phyloP scores from a whole-genome alignment of 2,329 filamentous ascomycete species.

The Pleomassaria siparia region DNA sequence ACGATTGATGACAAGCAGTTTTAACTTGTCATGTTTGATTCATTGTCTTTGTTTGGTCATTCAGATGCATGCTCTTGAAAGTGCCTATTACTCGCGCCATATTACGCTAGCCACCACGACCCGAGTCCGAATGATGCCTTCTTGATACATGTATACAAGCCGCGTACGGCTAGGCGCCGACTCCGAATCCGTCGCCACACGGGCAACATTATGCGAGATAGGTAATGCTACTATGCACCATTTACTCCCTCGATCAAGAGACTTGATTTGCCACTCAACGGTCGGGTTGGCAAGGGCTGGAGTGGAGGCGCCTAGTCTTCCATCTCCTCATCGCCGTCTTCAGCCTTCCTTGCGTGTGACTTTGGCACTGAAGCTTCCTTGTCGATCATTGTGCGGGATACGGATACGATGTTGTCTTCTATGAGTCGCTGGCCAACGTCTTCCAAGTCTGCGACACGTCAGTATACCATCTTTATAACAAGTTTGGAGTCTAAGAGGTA shows the following conservation, averaged over 20 bases:
- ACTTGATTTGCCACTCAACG: not conserved
- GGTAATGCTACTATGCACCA: not conserved
- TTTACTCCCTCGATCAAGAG: not conserved
- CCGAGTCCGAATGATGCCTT: not conserved
- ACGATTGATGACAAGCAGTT: not conserved
- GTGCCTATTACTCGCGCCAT: not conserved
- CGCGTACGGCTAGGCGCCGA: not conserved
- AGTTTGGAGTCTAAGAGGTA: not conserved
- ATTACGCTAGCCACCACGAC: too few species aligned
- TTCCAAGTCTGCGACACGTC: slow-evolving; percentile 67
- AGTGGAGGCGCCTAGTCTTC: slow-evolving; percentile 27
- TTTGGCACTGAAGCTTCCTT: slow-evolving; percentile 92
- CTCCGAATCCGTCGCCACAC: not conserved
- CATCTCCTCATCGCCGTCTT: slow-evolving; percentile 39
- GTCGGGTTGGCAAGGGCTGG: not conserved
- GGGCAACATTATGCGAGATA: not conserved
- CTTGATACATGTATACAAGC: not conserved
- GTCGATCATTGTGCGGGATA: slow-evolving; percentile 99
- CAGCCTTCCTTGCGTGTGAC: slow-evolving; percentile 24
- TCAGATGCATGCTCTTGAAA: not conserved
- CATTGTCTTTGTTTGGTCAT: not conserved
- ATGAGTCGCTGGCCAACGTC: slow-evolving; percentile 95
- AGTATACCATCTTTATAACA: slow-evolving; percentile 11
- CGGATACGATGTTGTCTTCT: slow-evolving; percentile 98
- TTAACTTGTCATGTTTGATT: not conserved